A percentile compares a stretch with the other conserved stretches of the same genome.
phyloP scores from a whole-genome alignment of 805 yeast genomes.

The Teunomyces panamensis region DNA sequence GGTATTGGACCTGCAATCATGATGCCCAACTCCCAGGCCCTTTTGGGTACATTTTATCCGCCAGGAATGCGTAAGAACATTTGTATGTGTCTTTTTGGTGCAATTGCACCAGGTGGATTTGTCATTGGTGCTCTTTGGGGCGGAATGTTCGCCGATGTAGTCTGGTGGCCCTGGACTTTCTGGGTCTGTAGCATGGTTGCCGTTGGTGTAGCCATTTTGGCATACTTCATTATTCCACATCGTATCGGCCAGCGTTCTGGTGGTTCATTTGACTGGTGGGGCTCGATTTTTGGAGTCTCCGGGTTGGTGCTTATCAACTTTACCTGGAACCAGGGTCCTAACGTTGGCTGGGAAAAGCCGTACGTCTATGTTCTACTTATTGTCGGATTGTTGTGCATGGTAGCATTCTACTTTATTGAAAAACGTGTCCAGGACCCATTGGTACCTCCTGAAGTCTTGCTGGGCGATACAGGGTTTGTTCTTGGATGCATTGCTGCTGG shows the following conservation, averaged over 20 bases:
- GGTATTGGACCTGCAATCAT: conserved; percentile 35
- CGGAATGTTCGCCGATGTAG: conserved; percentile 21
- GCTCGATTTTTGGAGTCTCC: conserved; percentile 15
- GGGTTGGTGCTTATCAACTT: conserved; percentile 17
- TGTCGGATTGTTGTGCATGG: conserved; percentile 13
- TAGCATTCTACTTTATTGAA: conserved; percentile 8
- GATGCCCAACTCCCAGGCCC: conserved; percentile 34
- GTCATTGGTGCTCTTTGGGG: conserved; percentile 26
- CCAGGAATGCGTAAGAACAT: conserved; percentile 16
- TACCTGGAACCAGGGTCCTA: conserved; percentile 21
- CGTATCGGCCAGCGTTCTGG: conserved; percentile 18
- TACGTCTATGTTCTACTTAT: conserved; percentile 17
- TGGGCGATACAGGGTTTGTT: conserved; percentile 16
- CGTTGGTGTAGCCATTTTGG: conserved; percentile 13
- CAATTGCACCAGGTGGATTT: conserved; percentile 35
- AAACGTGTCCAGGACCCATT: conserved; percentile 12
- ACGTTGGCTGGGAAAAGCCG: conserved; percentile 16
- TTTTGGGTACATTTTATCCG: conserved; percentile 31
- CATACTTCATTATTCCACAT: conserved; percentile 25
- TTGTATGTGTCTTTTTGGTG: conserved; percentile 29
- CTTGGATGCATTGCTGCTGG: conserved; percentile 18
- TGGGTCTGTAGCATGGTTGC: conserved; percentile 27
- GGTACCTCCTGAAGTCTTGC: conserved; percentile 10
- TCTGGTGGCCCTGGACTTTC: conserved; percentile 37
- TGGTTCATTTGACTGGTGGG: conserved; percentile 25